Evolutionary conservation across 2,329 filamentous ascomycete genomes (phyloP), one percentile per base, ranked within the genome.

Genomic region (Echinosphaeria canescens): DNA sequence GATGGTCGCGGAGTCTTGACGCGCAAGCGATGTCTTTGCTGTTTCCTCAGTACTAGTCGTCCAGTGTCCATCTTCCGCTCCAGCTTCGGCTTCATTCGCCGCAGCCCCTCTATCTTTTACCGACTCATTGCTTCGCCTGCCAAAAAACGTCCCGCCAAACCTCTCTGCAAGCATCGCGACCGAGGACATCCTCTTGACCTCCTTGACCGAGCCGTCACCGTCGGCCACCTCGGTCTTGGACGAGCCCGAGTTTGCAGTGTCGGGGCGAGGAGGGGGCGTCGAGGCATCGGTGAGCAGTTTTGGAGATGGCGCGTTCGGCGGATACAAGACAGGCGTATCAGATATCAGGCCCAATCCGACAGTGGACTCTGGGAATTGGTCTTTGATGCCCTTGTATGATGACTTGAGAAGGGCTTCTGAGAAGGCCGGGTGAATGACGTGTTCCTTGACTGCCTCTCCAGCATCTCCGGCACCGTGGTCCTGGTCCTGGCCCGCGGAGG

Each of bases 1-100:
- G 16, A 41, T 35, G 12, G 38, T 41, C 29, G 45, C 40, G 4
- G 42, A 45, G 27, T 44, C 37, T 27, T 42, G 41, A 1, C 43
- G 38, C n/a, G 41, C 41, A 20, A 46, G 38, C 4, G 29, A n/a
- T n/a, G n/a, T n/a, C n/a, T n/a, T n/a, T n/a, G n/a, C n/a, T n/a
- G n/a, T n/a, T n/a, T n/a, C n/a, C n/a, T n/a, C n/a, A n/a, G n/a
- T n/a, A n/a, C n/a, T n/a, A n/a, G n/a, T n/a, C n/a, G n/a, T n/a
- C n/a, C n/a, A n/a, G n/a, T n/a, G n/a, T n/a, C n/a, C n/a, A n/a
- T n/a, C n/a, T n/a, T n/a, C n/a, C n/a, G n/a, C n/a, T n/a, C n/a
- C n/a, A n/a, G n/a, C n/a, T n/a, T n/a, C n/a, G n/a, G n/a, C n/a
- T n/a, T n/a, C n/a, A n/a, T n/a, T n/a, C n/a, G n/a, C n/a, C n/a